Evolutionary conservation across 129 eudicot species (phyloP).

Genomic region (Artemisia tridentata): DNA sequence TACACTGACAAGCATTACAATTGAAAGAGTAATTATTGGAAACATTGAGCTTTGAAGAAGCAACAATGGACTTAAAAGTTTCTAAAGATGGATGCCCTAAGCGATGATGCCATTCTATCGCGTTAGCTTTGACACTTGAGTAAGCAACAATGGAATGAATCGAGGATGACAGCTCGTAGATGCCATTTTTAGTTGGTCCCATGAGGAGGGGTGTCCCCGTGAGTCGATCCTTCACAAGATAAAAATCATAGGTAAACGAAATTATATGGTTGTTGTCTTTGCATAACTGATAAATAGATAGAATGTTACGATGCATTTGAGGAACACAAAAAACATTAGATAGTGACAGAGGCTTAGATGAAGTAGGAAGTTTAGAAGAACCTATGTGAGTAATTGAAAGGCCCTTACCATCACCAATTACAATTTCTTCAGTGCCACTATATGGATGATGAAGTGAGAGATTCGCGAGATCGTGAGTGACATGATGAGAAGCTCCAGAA

Average conservation of each 20-base stretch:
- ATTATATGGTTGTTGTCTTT: neutral
- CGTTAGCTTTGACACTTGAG: neutral
- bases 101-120: constrained; percentile 5
- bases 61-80: neutral
- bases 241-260: neutral
- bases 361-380: neutral
- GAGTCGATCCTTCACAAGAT: constrained; percentile 21
- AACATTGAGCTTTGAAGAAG: neutral
- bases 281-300: constrained; percentile 7
- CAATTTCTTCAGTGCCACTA: constrained; percentile 19
- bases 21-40: neutral
- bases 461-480: constrained; percentile 1
- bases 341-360: neutral
- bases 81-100: neutral
- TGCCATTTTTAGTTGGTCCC: neutral
- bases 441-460: constrained; percentile 16
- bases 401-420: constrained; percentile 20
- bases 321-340: constrained; percentile 11
- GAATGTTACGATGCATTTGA: constrained; percentile 1
- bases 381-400: constrained; percentile 18
- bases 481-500: too few relatives aligned
- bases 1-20: neutral
- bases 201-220: neutral
- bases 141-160: neutral
- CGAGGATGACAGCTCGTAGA: neutral